phyloP scores from a whole-genome alignment of 1,139 yeast species.

The Sugiyamaella sp. region DNA sequence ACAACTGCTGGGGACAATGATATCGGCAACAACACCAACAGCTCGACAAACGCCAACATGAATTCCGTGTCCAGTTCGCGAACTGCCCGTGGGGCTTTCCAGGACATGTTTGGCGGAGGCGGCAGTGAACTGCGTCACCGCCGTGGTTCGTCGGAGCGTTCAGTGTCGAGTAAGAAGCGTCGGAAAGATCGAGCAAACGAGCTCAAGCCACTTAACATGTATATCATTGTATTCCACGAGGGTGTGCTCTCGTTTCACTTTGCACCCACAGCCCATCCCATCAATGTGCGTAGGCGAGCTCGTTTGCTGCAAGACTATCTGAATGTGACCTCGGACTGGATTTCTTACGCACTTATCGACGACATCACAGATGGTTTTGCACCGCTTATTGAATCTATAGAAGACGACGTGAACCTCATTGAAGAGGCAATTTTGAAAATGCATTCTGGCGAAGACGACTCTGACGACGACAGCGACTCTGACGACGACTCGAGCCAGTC shows the following conservation, averaged over 20 bases:
- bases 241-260: slow-evolving; percentile 94
- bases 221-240: slow-evolving; percentile 85
- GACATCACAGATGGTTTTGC: slow-evolving; percentile 98
- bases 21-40: slow-evolving; percentile 9
- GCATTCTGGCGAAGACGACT: slow-evolving; percentile 68
- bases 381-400: slow-evolving; percentile 92
- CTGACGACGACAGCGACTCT: slow-evolving; percentile 47
- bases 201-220: slow-evolving; percentile 87
- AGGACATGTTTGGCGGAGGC: slow-evolving; percentile 17
- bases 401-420: slow-evolving; percentile 83
- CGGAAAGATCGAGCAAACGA: slow-evolving; percentile 45
- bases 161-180: slow-evolving; percentile 19
- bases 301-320: slow-evolving; percentile 83
- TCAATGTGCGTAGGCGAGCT: slow-evolving; percentile 91
- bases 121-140: slow-evolving; percentile 12
- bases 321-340: slow-evolving; percentile 94
- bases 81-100: slow-evolving; percentile 10
- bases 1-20: slow-evolving; percentile 4
- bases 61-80: slow-evolving; percentile 9
- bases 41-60: slow-evolving; percentile 3
- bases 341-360: slow-evolving; percentile 93
- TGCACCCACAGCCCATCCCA: slow-evolving; percentile 94
- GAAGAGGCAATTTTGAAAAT: slow-evolving; percentile 87
- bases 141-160: slow-evolving; percentile 17
- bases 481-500: slow-evolving; percentile 33